Base-by-base conservation (phyloP, 2,329 filamentous ascomycete genomes). In the Dichotomopilus funicola region DNA sequence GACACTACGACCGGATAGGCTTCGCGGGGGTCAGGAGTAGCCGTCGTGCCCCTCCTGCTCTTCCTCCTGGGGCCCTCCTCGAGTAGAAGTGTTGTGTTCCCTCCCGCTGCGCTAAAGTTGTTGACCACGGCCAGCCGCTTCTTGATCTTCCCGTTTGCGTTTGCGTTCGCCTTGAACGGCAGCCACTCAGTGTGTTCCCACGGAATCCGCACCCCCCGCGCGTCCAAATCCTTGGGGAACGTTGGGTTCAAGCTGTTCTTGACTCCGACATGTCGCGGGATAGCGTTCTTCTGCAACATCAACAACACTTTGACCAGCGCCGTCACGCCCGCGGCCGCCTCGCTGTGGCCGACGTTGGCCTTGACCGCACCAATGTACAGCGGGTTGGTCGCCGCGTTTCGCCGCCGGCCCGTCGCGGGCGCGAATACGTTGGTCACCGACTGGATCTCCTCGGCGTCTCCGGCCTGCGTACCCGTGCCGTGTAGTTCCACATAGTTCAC, bases 401-500 rank as follows among this genome's bases (percentile, higher is more conserved):
- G 35, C 31, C 76, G 68, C 33, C 75, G 72, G 60, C 72, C 70
- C 19, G 74, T 67, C 1, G 72, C 71, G 5, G 78, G 76, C 0
- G 77, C 77, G 59, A 76, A 80, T 5, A 76, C 72, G 49, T 75
- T 70, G 2, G 84, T 82, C 47, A 95, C 87, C 0, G 86, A 90
- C 1, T 83, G 77, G 85, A 92, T 91, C 68, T 96, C 91, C 3
- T 83, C 86, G 5, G 83, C 84, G 65, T 95, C 90, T 58, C 88
- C 90, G 36, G 87, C 89, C 68, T 94, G 88, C 0, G 89, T 95
- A 38, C 90, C 90, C 2, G 90, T 95, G 12, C 88, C 90, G 68
- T 95, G 89, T 84, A 94, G 90, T 71, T 95, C 90, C 7, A 95
- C 84, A 65, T 92, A 94, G 69, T 83, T 84, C 46, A 95, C 80